These are phyloP conservation scores for Sporothrix variecibatus DNA, from an alignment of 2,329 filamentous ascomycete species.

Conservation along the genomic window DNA sequence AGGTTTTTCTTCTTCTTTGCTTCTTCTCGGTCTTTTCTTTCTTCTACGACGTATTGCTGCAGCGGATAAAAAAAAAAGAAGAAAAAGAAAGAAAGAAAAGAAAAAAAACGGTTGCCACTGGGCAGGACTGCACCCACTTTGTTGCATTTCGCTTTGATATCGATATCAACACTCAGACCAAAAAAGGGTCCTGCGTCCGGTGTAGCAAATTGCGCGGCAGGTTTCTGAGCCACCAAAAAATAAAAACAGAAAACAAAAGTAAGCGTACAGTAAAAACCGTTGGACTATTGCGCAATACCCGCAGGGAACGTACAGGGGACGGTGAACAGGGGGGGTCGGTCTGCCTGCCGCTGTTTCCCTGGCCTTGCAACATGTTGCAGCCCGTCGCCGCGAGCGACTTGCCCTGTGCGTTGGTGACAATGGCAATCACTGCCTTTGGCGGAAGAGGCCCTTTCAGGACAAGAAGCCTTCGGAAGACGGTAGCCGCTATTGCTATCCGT, in stretches of 20 bases:
- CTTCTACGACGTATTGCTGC: not conserved
- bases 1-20: not conserved
- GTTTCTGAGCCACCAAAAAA: not conserved
- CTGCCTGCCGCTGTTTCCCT: not conserved
- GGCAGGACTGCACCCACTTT: not conserved
- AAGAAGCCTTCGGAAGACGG: not conserved
- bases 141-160: not conserved
- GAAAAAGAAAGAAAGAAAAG: not conserved
- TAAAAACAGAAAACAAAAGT: not conserved
- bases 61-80: not conserved
- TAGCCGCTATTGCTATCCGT: not conserved
- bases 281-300: slow-evolving; percentile 3
- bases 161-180: not conserved
- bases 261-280: not conserved
- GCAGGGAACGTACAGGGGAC: not conserved
- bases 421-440: not conserved
- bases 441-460: not conserved
- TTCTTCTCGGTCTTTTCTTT: not conserved
- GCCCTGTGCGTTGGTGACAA: slow-evolving; percentile 1
- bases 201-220: not conserved
- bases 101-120: not conserved
- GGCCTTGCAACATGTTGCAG: not conserved
- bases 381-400: not conserved
- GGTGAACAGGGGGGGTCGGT: not conserved
- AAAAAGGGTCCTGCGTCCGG: not conserved